Percentiles rank a stretch among this genome's conserved stretches.
Conservation (phyloP, 1,284 basidiomycete genomes). For the Cryptococcus sp. region DNA sequence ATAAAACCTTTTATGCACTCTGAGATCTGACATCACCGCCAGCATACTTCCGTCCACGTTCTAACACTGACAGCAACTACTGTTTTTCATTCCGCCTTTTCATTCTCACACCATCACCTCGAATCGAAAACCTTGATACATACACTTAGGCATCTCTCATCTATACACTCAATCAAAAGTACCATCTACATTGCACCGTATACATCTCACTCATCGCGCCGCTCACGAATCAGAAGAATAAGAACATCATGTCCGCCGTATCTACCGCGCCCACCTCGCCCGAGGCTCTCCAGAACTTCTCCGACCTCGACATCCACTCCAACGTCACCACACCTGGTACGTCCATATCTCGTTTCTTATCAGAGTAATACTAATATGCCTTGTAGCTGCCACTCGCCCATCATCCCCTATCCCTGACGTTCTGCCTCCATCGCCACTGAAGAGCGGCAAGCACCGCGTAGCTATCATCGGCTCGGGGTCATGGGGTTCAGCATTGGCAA, state of each 20-base stretch:
- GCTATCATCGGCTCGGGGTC: conserved; percentile 59
- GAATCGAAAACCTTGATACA: no score
- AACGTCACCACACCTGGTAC: conserved; percentile 47
- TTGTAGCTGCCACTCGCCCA: conserved; percentile 41
- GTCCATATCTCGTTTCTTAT: conserved; percentile 2
- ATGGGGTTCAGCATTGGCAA: conserved; percentile 61
- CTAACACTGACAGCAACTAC: no score
- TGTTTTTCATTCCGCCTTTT: no score
- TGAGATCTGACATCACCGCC: no score
- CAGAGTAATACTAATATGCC: background rate
- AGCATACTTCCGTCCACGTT: no score
- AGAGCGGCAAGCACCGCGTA: conserved; percentile 57
- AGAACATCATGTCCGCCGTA: conserved; percentile 24
- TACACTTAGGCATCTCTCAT: no score
- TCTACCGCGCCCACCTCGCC: conserved; percentile 37
- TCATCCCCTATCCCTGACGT: conserved; percentile 36
- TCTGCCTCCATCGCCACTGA: conserved; percentile 45
- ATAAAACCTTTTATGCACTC: no score
- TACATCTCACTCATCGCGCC: background rate
- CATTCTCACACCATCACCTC: no score
- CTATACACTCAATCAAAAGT: background rate
- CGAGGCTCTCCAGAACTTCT: conserved; percentile 27
- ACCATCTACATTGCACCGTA: background rate
- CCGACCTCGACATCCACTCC: conserved; percentile 40
- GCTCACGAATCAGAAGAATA: background rate